These are phyloP conservation scores for Colletotrichum tabaci DNA, from an alignment of 2,329 filamentous ascomycete species.

Conservation along the genomic window DNA sequence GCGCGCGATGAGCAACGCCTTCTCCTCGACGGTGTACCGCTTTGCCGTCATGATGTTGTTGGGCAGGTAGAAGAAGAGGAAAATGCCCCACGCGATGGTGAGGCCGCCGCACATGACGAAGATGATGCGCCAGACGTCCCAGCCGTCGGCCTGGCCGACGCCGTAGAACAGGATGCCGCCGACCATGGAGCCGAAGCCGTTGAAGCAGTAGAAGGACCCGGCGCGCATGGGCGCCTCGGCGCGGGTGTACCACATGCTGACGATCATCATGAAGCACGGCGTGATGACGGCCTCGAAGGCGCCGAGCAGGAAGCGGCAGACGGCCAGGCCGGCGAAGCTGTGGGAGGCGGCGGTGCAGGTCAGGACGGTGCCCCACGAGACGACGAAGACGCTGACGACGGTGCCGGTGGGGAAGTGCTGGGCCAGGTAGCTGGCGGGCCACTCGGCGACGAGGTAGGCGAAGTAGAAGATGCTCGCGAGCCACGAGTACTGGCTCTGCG, in stretches of 20 bases:
- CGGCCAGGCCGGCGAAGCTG: conserved; percentile 49
- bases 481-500: conserved; percentile 51
- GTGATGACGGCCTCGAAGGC: conserved; percentile 50
- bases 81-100: conserved; percentile 39
- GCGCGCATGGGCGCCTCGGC: conserved; percentile 44
- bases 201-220: conserved; percentile 43
- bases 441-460: conserved; percentile 49
- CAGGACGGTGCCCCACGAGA: conserved; percentile 44
- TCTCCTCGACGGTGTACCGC: conserved; percentile 72
- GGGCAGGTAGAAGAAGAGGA: conserved; percentile 57
- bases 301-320: conserved; percentile 52
- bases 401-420: conserved; percentile 42
- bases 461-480: conserved; percentile 52
- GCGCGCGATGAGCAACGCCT: conserved; percentile 66
- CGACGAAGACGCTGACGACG: conserved; percentile 43
- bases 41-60: conserved; percentile 64
- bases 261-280: conserved; percentile 51
- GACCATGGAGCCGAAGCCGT: conserved; percentile 41
- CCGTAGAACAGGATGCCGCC: conserved; percentile 43
- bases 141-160: conserved; percentile 46
- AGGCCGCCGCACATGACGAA: conserved; percentile 45
- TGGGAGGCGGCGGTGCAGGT: conserved; percentile 48
- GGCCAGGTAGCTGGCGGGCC: conserved; percentile 42
- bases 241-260: conserved; percentile 49
- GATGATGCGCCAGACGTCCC: conserved; percentile 45